A percentile compares a stretch with the other conserved stretches of the same genome.
Conservation (phyloP, 1,139 yeast genomes). For the Pichia sp. region DNA sequence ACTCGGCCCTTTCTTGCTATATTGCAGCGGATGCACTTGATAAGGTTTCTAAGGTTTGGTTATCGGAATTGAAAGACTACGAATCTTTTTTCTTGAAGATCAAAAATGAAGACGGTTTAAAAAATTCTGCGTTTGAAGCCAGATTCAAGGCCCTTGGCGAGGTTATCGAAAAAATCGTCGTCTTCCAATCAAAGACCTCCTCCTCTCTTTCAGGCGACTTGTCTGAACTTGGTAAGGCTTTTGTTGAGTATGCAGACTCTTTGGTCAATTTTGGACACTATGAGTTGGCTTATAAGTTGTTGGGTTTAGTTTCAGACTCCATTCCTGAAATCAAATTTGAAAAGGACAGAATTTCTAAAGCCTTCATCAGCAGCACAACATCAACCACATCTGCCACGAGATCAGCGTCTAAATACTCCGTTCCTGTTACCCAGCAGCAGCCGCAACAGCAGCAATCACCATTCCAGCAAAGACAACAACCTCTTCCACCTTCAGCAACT, state of each 20-base stretch:
- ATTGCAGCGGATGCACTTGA: constrained; percentile 80
- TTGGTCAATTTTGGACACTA: constrained; percentile 82
- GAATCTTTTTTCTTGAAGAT: constrained; percentile 49
- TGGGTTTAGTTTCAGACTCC: constrained; percentile 65
- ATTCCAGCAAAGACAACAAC: not conserved
- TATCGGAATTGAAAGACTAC: constrained; percentile 60
- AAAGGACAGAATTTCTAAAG: constrained; percentile 73
- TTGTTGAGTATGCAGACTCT: constrained; percentile 74
- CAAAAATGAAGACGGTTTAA: constrained; percentile 24
- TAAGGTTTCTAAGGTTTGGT: constrained; percentile 79
- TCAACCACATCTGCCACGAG: constrained; percentile 8
- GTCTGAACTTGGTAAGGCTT: constrained; percentile 52
- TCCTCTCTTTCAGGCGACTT: constrained; percentile 39
- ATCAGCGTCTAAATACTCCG: constrained; percentile 14
- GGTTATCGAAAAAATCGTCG: constrained; percentile 79
- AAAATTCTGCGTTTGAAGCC: constrained; percentile 73
- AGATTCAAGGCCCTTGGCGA: constrained; percentile 77
- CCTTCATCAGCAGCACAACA: constrained; percentile 34
- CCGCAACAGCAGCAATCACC: constrained; percentile 2
- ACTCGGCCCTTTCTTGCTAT: constrained; percentile 73
- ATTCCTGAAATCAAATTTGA: constrained; percentile 59
- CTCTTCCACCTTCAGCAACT: not conserved
- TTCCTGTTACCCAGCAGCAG: constrained; percentile 4
- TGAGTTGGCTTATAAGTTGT: constrained; percentile 70
- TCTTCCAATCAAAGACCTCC: constrained; percentile 56